Evolutionary conservation across 495 filamentous ascomycete species (phyloP).

Genomic region (Tetracladium setigerum): DNA sequence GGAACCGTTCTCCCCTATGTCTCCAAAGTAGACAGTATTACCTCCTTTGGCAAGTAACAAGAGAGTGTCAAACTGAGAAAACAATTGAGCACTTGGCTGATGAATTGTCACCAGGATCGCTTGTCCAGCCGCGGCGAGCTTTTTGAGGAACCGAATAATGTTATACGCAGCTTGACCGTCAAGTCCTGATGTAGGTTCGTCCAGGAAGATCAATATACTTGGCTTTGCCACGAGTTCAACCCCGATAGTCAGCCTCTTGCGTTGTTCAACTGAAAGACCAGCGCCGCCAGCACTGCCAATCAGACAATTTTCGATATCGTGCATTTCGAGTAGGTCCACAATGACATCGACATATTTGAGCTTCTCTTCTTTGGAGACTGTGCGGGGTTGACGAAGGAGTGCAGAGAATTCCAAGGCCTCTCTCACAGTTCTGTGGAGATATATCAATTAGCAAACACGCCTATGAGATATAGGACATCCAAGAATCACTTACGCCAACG

Average conservation of each 20-base stretch:
- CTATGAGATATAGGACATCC: no score
- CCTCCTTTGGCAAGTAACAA: conserved; percentile 43
- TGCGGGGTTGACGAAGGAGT: conserved; percentile 70
- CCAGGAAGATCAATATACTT: conserved; percentile 59
- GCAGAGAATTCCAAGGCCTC: conserved; percentile 83
- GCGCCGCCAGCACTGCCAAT: conserved; percentile 69
- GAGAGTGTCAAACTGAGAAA: conserved; percentile 19
- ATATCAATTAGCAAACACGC: conserved; percentile 19
- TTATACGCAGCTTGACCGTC: conserved; percentile 58
- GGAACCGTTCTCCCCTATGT: conserved; percentile 27
- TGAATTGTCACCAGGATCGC: conserved; percentile 37
- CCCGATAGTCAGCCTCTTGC: conserved; percentile 74
- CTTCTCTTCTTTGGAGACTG: conserved; percentile 65
- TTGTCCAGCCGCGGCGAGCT: conserved; percentile 56
- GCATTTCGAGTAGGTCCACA: conserved; percentile 82
- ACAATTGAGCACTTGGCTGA: conserved; percentile 22
- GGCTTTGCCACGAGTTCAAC: conserved; percentile 65
- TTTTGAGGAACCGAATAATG: conserved; percentile 56
- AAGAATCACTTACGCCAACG: conserved; percentile 27
- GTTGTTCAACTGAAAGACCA: conserved; percentile 86
- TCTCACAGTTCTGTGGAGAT: conserved; percentile 53
- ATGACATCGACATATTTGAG: conserved; percentile 82
- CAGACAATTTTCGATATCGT: conserved; percentile 77
- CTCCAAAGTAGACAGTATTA: conserved; percentile 47
- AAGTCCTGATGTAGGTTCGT: conserved; percentile 63